Evolutionary conservation across 176 grass and related monocot genomes (phyloP), one percentile per base, ranked within the genome.

Genomic region (Zoysia japonica): DNA sequence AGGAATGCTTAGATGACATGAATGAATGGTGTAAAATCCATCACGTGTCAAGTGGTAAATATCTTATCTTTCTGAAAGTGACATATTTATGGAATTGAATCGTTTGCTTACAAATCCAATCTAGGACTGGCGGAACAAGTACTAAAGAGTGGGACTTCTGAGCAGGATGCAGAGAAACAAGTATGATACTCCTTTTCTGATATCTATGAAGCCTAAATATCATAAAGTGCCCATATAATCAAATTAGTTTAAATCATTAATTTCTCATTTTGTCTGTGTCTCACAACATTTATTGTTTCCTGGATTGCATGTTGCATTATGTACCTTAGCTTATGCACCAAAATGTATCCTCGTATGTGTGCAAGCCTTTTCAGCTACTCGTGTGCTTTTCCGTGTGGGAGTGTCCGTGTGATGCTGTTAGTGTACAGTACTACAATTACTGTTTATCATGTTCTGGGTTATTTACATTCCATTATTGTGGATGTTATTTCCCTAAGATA

Each of bases 1-100:
- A 97, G 74, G 91, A 91, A 61, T 91, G 91, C 67, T 84, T 97
- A 86, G 88, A 93, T 71, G 80, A 84, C 47, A 93, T 97, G 91
- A 92, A 92, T 80, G 84, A 93, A 72, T 97, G 94, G 94, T 97
- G 94, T 72, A 73, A 70, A 65, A 74, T 69, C 55, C 94, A 97
- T 85, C 91, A 97, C 13, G 79, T 76, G 65, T 62, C 86, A 83
- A 97, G 89, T 81, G 94, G 94, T 97, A 88, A 80, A 70, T 80
- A 74, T 8, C 19, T 86, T 86, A 36, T 72, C 2, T 69, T 69
- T 57, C 10, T 20, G 35, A 70, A 67, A 75, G 37, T 40, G 17
- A 44, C 39, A 64, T 78, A 49, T 8, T 74, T 71, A 40, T 77
- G 48, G 42, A 49, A 19, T 40, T 71, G 38, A 42, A 47, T 72